These are phyloP conservation scores for Amphirosellinia nigrospora DNA, from an alignment of 495 filamentous ascomycete species.

Conservation along the genomic window DNA sequence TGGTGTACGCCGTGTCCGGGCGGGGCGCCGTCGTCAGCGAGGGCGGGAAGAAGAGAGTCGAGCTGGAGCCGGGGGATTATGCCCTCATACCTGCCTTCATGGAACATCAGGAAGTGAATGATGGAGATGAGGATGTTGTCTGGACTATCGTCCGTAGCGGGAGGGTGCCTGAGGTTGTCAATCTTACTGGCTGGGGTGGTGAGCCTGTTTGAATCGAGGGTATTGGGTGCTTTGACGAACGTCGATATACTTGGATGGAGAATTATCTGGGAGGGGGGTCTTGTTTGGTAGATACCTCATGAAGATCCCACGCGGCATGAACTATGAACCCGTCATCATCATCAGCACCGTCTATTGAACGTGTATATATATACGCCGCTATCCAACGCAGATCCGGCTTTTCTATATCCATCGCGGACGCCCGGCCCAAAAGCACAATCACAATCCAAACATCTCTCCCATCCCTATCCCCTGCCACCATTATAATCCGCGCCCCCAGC, in stretches of 20 bases:
- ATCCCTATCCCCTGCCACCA: conserved; percentile 55
- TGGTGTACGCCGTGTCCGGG: conserved; percentile 59
- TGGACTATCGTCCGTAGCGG: conserved; percentile 63
- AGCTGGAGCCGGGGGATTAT: conserved; percentile 58
- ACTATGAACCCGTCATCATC: background rate
- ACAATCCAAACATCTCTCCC: background rate
- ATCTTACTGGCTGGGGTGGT: conserved; percentile 57
- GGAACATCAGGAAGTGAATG: conserved; percentile 65
- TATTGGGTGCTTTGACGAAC: too few species aligned
- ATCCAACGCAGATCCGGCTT: conserved; percentile 7
- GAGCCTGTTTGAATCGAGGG: conserved; percentile 30
- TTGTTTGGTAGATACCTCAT: background rate
- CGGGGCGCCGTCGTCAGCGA: conserved; percentile 52
- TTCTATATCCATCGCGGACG: conserved; percentile 14
- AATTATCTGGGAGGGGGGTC: background rate
- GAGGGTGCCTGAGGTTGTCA: conserved; percentile 54
- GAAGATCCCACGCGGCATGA: background rate
- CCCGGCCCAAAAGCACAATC: conserved; percentile 11
- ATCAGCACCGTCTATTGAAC: conserved; percentile 29
- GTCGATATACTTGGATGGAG: too few species aligned
- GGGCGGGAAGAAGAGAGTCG: conserved; percentile 45
- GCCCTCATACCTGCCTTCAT: conserved; percentile 61
- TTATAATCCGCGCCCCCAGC: conserved; percentile 67
- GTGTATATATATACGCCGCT: conserved; percentile 10
- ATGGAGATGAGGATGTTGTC: conserved; percentile 58